These are phyloP conservation scores for Piromyces finnis DNA, from an alignment of 192 early-diverging fungal genomes.

Conservation along the genomic window DNA sequence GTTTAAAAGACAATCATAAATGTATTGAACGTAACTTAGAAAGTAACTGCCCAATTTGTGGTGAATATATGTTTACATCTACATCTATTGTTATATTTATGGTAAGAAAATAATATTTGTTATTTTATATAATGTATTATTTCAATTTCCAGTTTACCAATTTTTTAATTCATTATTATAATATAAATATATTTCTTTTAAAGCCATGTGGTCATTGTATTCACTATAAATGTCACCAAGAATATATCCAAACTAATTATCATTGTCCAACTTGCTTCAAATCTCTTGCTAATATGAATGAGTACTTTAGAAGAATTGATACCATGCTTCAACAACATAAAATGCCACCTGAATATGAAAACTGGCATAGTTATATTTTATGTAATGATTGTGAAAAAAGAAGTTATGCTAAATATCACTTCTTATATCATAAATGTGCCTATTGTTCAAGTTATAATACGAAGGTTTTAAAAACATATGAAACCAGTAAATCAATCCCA, in stretches of 20 bases:
- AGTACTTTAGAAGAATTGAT: conserved; percentile 71
- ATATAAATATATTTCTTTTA: background rate
- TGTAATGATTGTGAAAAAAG: conserved; percentile 92
- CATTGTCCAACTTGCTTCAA: conserved; percentile 91
- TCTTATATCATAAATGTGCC: conserved; percentile 86
- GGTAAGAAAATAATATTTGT: conserved; percentile 20
- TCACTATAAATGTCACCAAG: conserved; percentile 66
- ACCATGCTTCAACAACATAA: conserved; percentile 50
- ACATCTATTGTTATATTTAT: conserved; percentile 63
- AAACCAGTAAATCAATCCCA: conserved; percentile 2
- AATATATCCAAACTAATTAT: conserved; percentile 76
- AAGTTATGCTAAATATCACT: conserved; percentile 73
- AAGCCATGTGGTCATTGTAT: conserved; percentile 85
- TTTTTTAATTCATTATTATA: background rate
- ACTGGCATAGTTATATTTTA: conserved; percentile 50
- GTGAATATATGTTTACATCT: conserved; percentile 85
- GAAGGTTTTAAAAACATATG: conserved; percentile 46
- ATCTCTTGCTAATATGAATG: conserved; percentile 66
- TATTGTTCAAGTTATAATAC: conserved; percentile 83
- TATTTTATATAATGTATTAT: no score
- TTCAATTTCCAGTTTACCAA: background rate
- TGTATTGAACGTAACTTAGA: conserved; percentile 86
- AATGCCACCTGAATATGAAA: conserved; percentile 82
- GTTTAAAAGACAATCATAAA: conserved; percentile 53
- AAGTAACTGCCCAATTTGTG: conserved; percentile 89